These are phyloP conservation scores for Coemansia sp. DNA, from an alignment of 192 early-diverging fungal species.

Conservation along the genomic window DNA sequence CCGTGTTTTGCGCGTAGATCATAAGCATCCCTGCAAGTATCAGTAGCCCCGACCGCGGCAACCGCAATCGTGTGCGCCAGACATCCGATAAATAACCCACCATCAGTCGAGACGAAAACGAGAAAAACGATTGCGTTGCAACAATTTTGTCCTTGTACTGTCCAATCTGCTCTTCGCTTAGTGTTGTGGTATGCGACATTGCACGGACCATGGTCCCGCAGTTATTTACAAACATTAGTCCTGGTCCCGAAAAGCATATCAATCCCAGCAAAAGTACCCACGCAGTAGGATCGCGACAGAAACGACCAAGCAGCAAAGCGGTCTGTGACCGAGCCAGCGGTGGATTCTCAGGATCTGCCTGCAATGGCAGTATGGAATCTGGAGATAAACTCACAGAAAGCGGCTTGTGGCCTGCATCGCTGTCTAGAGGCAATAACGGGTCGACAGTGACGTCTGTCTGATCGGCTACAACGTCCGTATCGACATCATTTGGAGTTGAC, in stretches of 20 bases:
- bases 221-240: constrained; percentile 54
- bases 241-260: constrained; percentile 48
- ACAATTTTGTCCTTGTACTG: constrained; percentile 51
- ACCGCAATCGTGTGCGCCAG: constrained; percentile 39
- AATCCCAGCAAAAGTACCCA: constrained; percentile 46
- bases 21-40: constrained; percentile 32
- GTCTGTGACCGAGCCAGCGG: no score
- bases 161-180: constrained; percentile 34
- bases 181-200: constrained; percentile 28
- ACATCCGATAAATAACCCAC: constrained; percentile 49
- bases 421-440: no score
- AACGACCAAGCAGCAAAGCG: constrained; percentile 15
- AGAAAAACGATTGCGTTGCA: constrained; percentile 55
- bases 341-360: no score
- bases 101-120: constrained; percentile 40
- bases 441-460: no score
- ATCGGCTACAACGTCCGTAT: neutral
- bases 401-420: no score
- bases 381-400: no score
- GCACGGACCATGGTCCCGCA: constrained; percentile 54
- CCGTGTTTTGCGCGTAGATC: constrained; percentile 40
- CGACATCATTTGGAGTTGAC: constrained; percentile 3
- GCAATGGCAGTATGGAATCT: no score
- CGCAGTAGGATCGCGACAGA: constrained; percentile 32
- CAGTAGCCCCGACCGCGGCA: constrained; percentile 46